Evolutionary conservation across 2,329 filamentous ascomycete genomes (phyloP).

Genomic region (Blumeria hordei): DNA sequence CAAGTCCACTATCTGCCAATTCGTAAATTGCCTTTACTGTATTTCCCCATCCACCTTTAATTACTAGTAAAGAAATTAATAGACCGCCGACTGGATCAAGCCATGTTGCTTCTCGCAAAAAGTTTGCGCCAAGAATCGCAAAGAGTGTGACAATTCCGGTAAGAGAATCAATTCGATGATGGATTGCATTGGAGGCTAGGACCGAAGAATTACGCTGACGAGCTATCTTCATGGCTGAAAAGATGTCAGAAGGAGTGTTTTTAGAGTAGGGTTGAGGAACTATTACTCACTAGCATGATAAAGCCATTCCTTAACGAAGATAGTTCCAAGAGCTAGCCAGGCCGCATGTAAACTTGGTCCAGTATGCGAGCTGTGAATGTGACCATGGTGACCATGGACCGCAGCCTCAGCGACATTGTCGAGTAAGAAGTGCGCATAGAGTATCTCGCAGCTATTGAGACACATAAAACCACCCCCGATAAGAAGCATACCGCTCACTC

Average conservation of each 20-base stretch:
- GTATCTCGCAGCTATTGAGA: conserved; percentile 42
- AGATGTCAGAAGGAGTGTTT: background rate
- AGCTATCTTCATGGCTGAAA: conserved; percentile 75
- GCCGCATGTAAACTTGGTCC: conserved; percentile 79
- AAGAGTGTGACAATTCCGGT: conserved; percentile 82
- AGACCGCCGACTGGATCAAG: conserved; percentile 84
- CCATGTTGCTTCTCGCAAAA: conserved; percentile 69
- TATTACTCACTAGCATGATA: conserved; percentile 68
- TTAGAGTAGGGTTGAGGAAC: too few relatives aligned
- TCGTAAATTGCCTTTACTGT: conserved; percentile 63
- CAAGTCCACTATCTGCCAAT: conserved; percentile 73
- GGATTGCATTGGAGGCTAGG: conserved; percentile 82
- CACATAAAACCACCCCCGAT: conserved; percentile 85
- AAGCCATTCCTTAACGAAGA: conserved; percentile 86
- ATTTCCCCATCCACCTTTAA: conserved; percentile 73
- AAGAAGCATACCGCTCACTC: conserved; percentile 77
- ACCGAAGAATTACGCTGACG: conserved; percentile 86
- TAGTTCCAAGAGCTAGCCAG: conserved; percentile 79
- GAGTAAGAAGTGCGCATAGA: conserved; percentile 50
- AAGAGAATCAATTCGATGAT: conserved; percentile 87
- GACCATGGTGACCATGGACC: conserved; percentile 38
- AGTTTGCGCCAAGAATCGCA: conserved; percentile 73
- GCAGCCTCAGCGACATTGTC: conserved; percentile 30
- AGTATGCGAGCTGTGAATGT: conserved; percentile 30
- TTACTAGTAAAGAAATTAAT: conserved; percentile 78